phyloP scores from a whole-genome alignment of 805 yeast species.

The Pichia ethanolica region DNA sequence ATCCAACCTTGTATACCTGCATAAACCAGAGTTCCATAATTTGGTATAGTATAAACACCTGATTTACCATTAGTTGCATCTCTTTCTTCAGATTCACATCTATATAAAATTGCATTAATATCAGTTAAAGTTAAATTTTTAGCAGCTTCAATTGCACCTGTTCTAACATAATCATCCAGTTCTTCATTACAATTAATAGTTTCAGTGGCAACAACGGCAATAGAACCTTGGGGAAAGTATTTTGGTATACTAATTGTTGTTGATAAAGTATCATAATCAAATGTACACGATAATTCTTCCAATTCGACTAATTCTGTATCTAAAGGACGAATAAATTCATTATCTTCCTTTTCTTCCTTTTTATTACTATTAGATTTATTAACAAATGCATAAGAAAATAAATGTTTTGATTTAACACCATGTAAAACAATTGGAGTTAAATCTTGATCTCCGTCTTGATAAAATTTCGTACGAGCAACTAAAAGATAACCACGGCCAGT shows the following conservation, averaged over 20 bases:
- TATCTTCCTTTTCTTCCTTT: not conserved
- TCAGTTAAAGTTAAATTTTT: constrained; percentile 53
- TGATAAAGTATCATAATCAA: constrained; percentile 33
- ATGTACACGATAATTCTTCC: constrained; percentile 40
- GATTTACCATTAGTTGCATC: constrained; percentile 65
- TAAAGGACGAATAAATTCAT: constrained; percentile 43
- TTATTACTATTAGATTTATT: constrained; percentile 22
- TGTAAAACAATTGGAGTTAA: constrained; percentile 50
- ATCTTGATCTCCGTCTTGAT: constrained; percentile 39
- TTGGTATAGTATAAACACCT: constrained; percentile 73
- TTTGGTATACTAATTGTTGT: constrained; percentile 53
- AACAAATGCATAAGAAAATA: constrained; percentile 51
- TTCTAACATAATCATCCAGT: constrained; percentile 58
- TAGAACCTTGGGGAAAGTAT: constrained; percentile 81
- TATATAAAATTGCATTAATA: constrained; percentile 66
- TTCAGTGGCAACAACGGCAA: constrained; percentile 71
- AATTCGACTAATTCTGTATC: constrained; percentile 56
- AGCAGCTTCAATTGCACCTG: constrained; percentile 75
- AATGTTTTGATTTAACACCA: constrained; percentile 52
- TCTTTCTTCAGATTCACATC: constrained; percentile 81
- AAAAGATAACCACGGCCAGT: constrained; percentile 86
- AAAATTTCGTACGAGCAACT: constrained; percentile 79
- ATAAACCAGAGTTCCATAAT: constrained; percentile 64
- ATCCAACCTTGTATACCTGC: constrained; percentile 96
- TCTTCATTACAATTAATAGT: constrained; percentile 58